Conservation (phyloP, 1,139 yeast genomes). For the Suhomyces bokatorum region DNA sequence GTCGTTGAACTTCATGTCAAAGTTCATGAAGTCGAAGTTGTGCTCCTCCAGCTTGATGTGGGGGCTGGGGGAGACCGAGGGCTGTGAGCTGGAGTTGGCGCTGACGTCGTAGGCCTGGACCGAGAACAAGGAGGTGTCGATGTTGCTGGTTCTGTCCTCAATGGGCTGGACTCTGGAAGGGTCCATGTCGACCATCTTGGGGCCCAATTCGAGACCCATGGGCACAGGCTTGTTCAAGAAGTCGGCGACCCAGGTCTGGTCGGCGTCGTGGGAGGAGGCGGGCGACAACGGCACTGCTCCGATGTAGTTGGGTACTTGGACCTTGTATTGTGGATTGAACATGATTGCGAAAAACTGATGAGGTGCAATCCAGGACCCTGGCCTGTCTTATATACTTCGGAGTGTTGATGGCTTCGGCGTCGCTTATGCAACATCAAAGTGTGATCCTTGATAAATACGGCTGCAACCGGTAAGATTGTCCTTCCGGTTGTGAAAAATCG, state of each 20-base stretch:
- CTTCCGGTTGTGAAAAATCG: constrained; percentile 1
- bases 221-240: constrained; percentile 1
- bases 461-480: constrained; percentile 6
- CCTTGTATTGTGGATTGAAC: constrained; percentile 2
- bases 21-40: not conserved
- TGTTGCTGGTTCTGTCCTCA: not conserved
- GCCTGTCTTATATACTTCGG: not conserved
- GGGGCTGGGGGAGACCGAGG: constrained; percentile 3
- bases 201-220: not conserved
- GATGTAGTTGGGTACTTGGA: constrained; percentile 2
- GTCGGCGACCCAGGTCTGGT: constrained; percentile 25
- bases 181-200: not conserved
- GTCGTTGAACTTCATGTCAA: constrained; percentile 1
- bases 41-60: constrained; percentile 5
- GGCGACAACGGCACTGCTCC: constrained; percentile 20
- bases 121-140: not conserved
- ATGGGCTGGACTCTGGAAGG: too few species aligned
- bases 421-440: not conserved
- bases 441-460: constrained; percentile 1
- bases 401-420: not conserved
- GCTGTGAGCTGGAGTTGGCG: constrained; percentile 7
- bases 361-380: not conserved
- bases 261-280: constrained; percentile 12
- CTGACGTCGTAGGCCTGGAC: not conserved
- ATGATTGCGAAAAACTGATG: not conserved